These are phyloP conservation scores for Vitis amurensis DNA, from an alignment of 164 flowering plant genomes.

Conservation along the genomic window DNA sequence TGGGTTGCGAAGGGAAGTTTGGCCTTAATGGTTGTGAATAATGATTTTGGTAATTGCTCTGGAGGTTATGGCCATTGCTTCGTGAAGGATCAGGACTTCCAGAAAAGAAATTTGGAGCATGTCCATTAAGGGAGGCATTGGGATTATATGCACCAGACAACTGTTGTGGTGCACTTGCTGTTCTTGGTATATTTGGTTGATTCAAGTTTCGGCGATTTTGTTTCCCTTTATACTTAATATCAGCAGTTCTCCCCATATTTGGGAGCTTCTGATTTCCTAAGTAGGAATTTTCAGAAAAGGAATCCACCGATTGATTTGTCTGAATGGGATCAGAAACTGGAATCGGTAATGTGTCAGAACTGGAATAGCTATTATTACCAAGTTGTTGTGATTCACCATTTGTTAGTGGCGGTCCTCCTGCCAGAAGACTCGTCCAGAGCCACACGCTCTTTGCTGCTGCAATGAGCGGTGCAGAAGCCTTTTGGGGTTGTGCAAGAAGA, in stretches of 20 bases:
- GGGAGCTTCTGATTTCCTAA: slow-evolving; percentile 35
- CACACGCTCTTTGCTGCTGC: slow-evolving; percentile 94
- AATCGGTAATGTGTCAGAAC: slow-evolving; percentile 21
- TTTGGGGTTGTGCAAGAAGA: slow-evolving; percentile 82
- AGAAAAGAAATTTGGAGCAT: slow-evolving; percentile 32
- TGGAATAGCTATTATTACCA: slow-evolving; percentile 20
- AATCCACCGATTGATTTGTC: slow-evolving; percentile 26
- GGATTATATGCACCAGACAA: slow-evolving; percentile 39
- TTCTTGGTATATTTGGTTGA: slow-evolving; percentile 43
- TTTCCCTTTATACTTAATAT: slow-evolving; percentile 45
- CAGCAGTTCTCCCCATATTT: slow-evolving; percentile 31
- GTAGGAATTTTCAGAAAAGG: slow-evolving; percentile 19
- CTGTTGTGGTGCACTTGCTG: slow-evolving; percentile 48
- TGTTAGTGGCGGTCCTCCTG: slow-evolving; percentile 69
- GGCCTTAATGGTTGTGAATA: slow-evolving; percentile 45
- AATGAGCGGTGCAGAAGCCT: slow-evolving; percentile 74
- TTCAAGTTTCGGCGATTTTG: slow-evolving; percentile 26
- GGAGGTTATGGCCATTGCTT: slow-evolving; percentile 24
- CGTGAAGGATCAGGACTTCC: slow-evolving; percentile 35
- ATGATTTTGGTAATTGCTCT: slow-evolving; percentile 34
- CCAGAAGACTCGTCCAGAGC: slow-evolving; percentile 84
- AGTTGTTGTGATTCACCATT: slow-evolving; percentile 42
- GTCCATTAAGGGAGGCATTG: slow-evolving; percentile 23
- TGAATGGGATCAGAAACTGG: slow-evolving; percentile 23
- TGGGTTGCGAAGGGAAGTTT: slow-evolving; percentile 33